Conservation (phyloP, 805 yeast species). For the Cyberlindnera nakhonratchasimensis region DNA sequence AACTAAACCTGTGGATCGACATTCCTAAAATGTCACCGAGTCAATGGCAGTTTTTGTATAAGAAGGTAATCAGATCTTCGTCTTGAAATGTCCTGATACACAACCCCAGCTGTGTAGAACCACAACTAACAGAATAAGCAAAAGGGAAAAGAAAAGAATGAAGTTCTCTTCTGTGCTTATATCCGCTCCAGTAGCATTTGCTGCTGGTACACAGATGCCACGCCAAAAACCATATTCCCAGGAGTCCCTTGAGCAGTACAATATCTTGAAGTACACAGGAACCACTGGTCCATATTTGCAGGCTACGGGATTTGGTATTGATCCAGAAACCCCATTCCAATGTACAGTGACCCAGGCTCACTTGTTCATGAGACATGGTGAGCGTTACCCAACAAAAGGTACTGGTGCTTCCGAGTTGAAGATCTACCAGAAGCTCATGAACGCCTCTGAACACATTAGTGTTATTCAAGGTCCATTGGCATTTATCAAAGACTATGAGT, state of each 20-base stretch:
- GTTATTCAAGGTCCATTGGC: constrained; percentile 46
- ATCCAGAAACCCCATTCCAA: constrained; percentile 43
- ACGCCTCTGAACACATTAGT: constrained; percentile 29
- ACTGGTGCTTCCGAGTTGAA: constrained; percentile 26
- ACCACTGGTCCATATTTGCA: constrained; percentile 56
- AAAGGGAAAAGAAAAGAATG: constrained; percentile 4
- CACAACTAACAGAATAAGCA: too few species aligned
- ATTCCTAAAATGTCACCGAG: too few species aligned
- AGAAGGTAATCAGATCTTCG: too few species aligned
- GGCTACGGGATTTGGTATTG: constrained; percentile 50
- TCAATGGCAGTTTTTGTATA: too few species aligned
- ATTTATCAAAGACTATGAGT: constrained; percentile 54
- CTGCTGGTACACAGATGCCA: constrained; percentile 2
- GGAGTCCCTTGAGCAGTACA: constrained; percentile 19
- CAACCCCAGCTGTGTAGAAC: too few species aligned
- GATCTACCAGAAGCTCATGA: constrained; percentile 33
- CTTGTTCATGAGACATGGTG: constrained; percentile 74
- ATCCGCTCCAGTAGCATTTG: constrained; percentile 1
- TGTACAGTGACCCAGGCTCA: constrained; percentile 67
- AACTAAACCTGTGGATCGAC: too few species aligned
- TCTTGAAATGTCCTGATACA: too few species aligned
- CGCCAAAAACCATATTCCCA: constrained; percentile 22
- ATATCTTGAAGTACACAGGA: constrained; percentile 44
- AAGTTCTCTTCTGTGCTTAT: constrained; percentile 3
- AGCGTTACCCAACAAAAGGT: constrained; percentile 60